Evolutionary conservation across 106 monocot species (phyloP), one percentile per base, ranked within the genome.

Genomic region (Cymbidium sinense): DNA sequence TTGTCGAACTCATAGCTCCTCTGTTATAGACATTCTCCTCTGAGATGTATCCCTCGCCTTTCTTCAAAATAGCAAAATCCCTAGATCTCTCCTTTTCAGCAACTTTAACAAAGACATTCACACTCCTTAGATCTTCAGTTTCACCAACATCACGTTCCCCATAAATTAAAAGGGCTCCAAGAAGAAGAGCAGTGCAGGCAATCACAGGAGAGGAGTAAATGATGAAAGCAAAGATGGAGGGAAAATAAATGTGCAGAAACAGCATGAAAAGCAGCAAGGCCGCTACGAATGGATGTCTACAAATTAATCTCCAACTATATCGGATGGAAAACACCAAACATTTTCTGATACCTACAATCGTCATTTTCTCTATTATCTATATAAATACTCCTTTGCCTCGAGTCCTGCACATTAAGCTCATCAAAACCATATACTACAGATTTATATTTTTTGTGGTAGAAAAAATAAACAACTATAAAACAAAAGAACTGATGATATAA

Each of bases 151-250:
- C 84, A 19, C 86, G 80, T 74, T 93, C 88, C 35, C 87, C 91
- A 75, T 85, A 89, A 79, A 86, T 75, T 5, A 91, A 75, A 85
- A 96, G 85, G 29, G 78, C 74, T 25, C 87, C 93, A 81, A 96
- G 89, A 58, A 91, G 90, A 78, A 95, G 64, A 19, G 77, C 78
- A 37, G 88, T 88, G 88, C 92, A 93, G 51, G 88, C 62, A 72
- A 90, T 79, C 69, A 88, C 82, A 13, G 90, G 90, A 74, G 85
- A 85, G 10, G 85, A 88, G 75, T 76, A 82, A 4, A 88, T 28
- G n/a, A 93, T 58, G 74, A 93, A 83, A 43, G 39, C 30, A 76
- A 95, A 93, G 52, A 93, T 70, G 39, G 43, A 75, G 20, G 95
- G 93, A 75, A 82, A 75, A 76, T 35, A 93, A 65, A 78, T 86